Evolutionary conservation across 1,139 yeast species (phyloP).

Genomic region (Blastobotrys persicus): DNA sequence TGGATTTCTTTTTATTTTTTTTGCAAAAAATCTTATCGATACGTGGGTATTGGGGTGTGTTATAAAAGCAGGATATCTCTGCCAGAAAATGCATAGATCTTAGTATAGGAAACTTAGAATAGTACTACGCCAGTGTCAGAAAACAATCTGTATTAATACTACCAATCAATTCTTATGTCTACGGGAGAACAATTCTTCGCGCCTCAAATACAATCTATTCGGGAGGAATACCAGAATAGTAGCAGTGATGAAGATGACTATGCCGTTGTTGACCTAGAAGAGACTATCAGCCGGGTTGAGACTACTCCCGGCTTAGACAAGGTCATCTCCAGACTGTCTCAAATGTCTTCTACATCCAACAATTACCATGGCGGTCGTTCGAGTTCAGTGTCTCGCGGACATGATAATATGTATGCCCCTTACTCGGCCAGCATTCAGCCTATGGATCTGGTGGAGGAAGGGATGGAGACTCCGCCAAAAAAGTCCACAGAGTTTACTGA

Average conservation of each 20-base stretch:
- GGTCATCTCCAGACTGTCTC: conserved; percentile 10
- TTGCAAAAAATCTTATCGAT: not conserved
- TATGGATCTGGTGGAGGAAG: conserved; percentile 10
- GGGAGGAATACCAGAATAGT: not conserved
- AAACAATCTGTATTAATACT: not conserved
- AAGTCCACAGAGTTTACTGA: not conserved
- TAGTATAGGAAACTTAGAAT: not conserved
- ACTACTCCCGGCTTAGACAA: conserved; percentile 11
- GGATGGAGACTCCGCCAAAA: conserved; percentile 4
- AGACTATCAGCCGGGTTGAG: not conserved
- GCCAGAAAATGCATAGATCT: not conserved
- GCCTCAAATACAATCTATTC: not conserved
- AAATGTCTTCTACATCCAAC: not conserved
- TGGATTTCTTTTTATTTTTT: not conserved
- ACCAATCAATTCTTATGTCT: not conserved
- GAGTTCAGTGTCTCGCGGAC: not conserved
- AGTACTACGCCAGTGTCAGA: not conserved
- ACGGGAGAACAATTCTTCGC: not conserved
- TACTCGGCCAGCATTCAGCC: conserved; percentile 5
- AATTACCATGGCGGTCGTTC: not conserved
- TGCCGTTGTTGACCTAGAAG: not conserved
- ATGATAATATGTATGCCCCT: not conserved
- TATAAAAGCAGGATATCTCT: not conserved
- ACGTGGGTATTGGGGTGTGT: not conserved
- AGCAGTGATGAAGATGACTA: not conserved